Evolutionary conservation across 2,329 filamentous ascomycete species (phyloP).

Genomic region (Amylocarpus encephaloides): DNA sequence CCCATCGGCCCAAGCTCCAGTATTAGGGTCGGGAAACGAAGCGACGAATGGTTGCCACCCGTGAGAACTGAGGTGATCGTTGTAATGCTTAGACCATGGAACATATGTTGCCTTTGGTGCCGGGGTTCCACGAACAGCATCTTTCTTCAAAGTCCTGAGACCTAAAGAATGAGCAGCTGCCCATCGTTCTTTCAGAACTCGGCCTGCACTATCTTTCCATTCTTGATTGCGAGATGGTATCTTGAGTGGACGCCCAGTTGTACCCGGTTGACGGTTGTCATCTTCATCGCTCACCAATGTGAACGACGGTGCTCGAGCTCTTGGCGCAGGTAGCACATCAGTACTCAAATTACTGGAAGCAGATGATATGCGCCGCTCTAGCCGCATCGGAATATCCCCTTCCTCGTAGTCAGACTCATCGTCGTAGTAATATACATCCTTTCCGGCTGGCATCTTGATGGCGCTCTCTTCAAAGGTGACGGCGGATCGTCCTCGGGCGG

Average conservation of each 20-base stretch:
- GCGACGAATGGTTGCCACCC: constrained; percentile 16
- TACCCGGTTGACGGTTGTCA: too few relatives aligned
- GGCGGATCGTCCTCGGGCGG: background rate
- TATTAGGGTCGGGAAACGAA: constrained; percentile 22
- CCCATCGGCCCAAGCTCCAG: constrained; percentile 24
- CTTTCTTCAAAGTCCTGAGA: background rate
- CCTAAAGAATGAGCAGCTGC: background rate
- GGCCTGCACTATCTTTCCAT: background rate
- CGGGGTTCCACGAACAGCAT: background rate
- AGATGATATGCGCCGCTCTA: too few relatives aligned
- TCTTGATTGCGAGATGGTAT: background rate
- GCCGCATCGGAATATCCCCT: background rate
- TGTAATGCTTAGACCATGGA: background rate
- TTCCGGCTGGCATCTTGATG: too few relatives aligned
- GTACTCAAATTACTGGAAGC: too few relatives aligned
- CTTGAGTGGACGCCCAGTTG: too few relatives aligned
- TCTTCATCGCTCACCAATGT: too few relatives aligned
- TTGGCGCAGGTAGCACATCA: too few relatives aligned
- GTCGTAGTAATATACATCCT: background rate
- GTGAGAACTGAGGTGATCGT: background rate
- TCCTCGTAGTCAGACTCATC: constrained; percentile 1
- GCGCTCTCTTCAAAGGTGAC: background rate
- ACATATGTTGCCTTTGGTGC: too few relatives aligned
- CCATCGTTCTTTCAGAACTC: background rate
- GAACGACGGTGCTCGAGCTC: too few relatives aligned